A percentile compares a stretch with the other conserved stretches of the same genome.
Conservation (phyloP, 78 protist species). For the Trichosphaerium sp. region DNA sequence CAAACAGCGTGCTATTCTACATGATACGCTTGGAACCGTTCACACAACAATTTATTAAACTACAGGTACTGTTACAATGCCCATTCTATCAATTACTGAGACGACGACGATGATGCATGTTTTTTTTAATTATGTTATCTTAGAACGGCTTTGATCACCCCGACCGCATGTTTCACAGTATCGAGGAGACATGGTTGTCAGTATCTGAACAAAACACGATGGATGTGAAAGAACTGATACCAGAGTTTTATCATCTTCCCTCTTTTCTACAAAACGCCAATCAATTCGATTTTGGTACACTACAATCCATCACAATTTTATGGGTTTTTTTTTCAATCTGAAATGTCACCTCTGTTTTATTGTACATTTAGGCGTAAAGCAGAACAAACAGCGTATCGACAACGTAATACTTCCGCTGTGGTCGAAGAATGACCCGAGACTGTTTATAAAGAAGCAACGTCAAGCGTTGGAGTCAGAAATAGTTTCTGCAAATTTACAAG, state of each 20-base stretch:
- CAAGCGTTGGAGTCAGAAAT: conserved; percentile 76
- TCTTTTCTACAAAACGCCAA: conserved; percentile 46
- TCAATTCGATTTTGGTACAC: conserved; percentile 56
- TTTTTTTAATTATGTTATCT: no score
- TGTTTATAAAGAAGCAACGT: conserved; percentile 46
- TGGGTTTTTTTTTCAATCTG: no score
- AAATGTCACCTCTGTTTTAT: no score
- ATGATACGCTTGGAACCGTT: conserved; percentile 92
- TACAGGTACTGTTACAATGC: conserved; percentile 86
- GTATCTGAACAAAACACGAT: conserved; percentile 14
- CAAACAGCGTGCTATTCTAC: conserved; percentile 66
- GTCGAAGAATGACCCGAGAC: conserved; percentile 59
- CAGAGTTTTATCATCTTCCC: conserved; percentile 63
- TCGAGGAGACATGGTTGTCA: conserved; percentile 56
- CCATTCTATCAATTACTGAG: no score
- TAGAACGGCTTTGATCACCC: conserved; percentile 83
- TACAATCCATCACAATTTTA: no score
- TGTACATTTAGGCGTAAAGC: conserved; percentile 55
- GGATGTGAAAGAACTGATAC: conserved; percentile 86
- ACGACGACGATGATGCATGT: conserved; percentile 55
- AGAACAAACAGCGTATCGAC: conserved; percentile 43
- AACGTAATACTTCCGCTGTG: conserved; percentile 91
- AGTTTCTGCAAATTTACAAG: conserved; percentile 68
- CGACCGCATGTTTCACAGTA: conserved; percentile 74
- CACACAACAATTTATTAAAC: conserved; percentile 43